Evolutionary conservation across 2,329 filamentous ascomycete species (phyloP), one percentile per base, ranked within the genome.

Genomic region (Colletotrichum navitas): DNA sequence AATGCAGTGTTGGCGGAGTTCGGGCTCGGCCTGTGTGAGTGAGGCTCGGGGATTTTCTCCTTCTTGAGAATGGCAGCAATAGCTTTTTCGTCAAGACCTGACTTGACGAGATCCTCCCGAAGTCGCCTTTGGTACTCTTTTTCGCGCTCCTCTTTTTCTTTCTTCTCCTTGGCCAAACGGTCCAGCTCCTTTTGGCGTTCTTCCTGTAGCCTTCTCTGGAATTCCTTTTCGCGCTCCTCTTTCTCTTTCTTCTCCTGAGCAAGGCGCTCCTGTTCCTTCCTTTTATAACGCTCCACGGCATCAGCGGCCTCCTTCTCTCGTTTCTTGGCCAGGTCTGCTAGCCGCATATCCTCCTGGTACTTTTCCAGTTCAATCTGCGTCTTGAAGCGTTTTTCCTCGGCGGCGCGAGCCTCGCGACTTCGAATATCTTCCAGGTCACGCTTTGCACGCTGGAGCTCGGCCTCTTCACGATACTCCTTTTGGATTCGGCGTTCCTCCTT

Each of bases 51-150:
- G 10, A 84, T 77, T 76, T 86, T 87, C 76, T 89, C 85, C 76
- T 88, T 89, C 75, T 88, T 86, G 64, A 91, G 78, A 72, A 91
- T 87, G 26, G 88, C 88, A 52, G 84, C 81, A 74, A 91, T 90
- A 73, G 87, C 85, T 74, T 86, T 85, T 75, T 90, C 88, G 75
- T 87, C 85, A 52, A 91, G 81, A 3, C 90, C 89, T 2, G 89
- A 87, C 60, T 86, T 86, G 70, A 87, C 80, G 47, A 92, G 81
- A 61, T 90, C 85, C 74, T 90, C 87, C 75, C 88, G 86, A 58
- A 91, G 80, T 51, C 86, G 85, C 34, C 82, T 81, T 76, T 87
- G 84, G 75, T 88, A 90, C 75, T 90, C 85, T 73, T 81, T 83
- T 58, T 91, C 87, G 51, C 81, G 81, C 69, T 83, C 78, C 69